phyloP scores from a whole-genome alignment of 169 alveolate genomes.

The Plasmodium fragile region DNA sequence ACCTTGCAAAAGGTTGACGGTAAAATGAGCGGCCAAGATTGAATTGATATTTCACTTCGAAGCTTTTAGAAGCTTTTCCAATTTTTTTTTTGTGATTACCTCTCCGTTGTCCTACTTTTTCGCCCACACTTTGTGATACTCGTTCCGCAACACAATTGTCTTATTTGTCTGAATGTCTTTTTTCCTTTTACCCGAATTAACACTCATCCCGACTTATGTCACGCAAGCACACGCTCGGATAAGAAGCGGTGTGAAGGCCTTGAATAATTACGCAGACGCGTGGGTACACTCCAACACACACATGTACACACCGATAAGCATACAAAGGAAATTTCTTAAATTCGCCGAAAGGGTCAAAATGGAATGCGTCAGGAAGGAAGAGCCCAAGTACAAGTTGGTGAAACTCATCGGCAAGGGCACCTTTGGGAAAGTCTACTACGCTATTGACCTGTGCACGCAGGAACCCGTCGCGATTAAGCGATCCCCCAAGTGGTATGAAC shows the following conservation, averaged over 20 bases:
- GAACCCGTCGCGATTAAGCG: slow-evolving; percentile 72
- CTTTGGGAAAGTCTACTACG: slow-evolving; percentile 67
- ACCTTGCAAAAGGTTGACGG: not conserved
- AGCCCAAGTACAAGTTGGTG: slow-evolving; percentile 32
- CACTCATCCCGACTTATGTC: not conserved
- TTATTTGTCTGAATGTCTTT: not conserved
- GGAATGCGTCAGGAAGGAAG: not conserved
- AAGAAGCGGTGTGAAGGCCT: not conserved
- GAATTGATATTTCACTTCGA: not conserved
- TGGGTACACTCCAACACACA: not conserved
- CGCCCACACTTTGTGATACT: not conserved
- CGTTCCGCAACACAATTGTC: not conserved
- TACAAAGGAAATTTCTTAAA: not conserved
- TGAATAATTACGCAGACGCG: not conserved
- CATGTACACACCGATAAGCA: not conserved
- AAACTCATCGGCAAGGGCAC: slow-evolving; percentile 71
- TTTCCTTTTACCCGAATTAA: not conserved
- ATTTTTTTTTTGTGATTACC: not conserved
- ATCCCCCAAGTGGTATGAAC: slow-evolving; percentile 53
- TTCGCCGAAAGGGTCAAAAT: not conserved
- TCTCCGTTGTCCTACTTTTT: not conserved
- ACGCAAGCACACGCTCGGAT: not conserved
- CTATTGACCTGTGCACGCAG: slow-evolving; percentile 54
- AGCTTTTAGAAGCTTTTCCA: not conserved
- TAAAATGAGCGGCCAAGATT: not conserved